Evolutionary conservation across 2,329 filamentous ascomycete species (phyloP).

Genomic region (Myriosclerotinia scirpicola): DNA sequence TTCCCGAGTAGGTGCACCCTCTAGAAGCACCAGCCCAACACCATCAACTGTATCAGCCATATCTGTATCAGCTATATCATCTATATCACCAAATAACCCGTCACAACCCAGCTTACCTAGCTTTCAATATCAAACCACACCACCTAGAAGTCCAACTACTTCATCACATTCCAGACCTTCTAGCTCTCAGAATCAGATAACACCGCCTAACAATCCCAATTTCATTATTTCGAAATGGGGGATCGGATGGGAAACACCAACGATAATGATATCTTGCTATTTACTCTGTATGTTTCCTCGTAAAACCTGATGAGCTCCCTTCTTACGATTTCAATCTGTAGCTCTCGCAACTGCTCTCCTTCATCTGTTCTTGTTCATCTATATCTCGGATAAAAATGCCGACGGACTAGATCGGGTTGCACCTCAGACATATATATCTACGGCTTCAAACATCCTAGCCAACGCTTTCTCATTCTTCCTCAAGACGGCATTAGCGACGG

Average conservation of each 20-base stretch:
- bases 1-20: neutral
- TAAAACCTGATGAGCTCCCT: neutral
- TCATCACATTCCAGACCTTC: neutral
- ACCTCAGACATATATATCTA: slow-evolving; percentile 32
- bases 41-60: slow-evolving; percentile 6
- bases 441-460: slow-evolving; percentile 33
- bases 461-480: slow-evolving; percentile 32
- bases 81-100: neutral
- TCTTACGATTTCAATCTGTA: slow-evolving; percentile 24
- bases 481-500: slow-evolving; percentile 24
- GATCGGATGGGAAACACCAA: slow-evolving; percentile 33
- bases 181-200: neutral
- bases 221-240: slow-evolving; percentile 31
- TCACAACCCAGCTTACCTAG: neutral
- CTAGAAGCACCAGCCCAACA: slow-evolving; percentile 6
- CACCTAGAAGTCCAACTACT: neutral
- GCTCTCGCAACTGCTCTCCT: slow-evolving; percentile 24
- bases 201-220: slow-evolving; percentile 16
- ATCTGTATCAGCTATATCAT: too few relatives aligned
- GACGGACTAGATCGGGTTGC: slow-evolving; percentile 29
- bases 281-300: slow-evolving; percentile 12
- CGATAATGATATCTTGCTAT: slow-evolving; percentile 30
- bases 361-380: slow-evolving; percentile 32
- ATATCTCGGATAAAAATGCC: slow-evolving; percentile 31
- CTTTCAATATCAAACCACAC: slow-evolving; percentile 3